phyloP scores from a whole-genome alignment of 495 filamentous ascomycete species.

The Cercophora sp. region DNA sequence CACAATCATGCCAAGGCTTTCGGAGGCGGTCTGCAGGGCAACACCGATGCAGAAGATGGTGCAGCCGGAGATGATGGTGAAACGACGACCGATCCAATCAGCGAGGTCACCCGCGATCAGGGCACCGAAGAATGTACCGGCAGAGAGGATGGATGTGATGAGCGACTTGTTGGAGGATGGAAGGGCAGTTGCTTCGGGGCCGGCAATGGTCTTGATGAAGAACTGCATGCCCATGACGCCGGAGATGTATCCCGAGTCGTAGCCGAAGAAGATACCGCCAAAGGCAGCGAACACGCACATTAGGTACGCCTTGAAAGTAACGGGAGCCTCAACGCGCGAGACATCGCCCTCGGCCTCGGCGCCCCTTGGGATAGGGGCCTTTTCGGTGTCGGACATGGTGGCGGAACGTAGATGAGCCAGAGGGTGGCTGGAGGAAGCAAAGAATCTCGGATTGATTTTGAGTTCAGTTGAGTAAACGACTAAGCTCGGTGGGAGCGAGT shows the following conservation, averaged over 20 bases:
- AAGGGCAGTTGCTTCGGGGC: slow-evolving; percentile 30
- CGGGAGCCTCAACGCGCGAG: slow-evolving; percentile 55
- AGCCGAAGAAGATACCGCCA: slow-evolving; percentile 64
- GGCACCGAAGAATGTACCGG: slow-evolving; percentile 64
- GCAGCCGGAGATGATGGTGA: slow-evolving; percentile 63
- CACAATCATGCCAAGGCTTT: slow-evolving; percentile 36
- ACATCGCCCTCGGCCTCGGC: too few relatives aligned
- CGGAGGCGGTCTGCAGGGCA: slow-evolving; percentile 50
- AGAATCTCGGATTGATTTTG: too few relatives aligned
- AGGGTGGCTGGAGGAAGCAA: too few relatives aligned
- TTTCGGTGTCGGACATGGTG: too few relatives aligned
- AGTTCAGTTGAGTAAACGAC: too few relatives aligned
- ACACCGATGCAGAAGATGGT: slow-evolving; percentile 61
- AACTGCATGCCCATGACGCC: slow-evolving; percentile 55
- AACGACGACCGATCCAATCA: slow-evolving; percentile 63
- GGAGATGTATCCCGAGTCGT: slow-evolving; percentile 61
- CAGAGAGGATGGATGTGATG: slow-evolving; percentile 64
- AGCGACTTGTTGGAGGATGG: slow-evolving; percentile 51
- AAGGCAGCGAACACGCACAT: slow-evolving; percentile 67
- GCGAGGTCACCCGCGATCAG: slow-evolving; percentile 65
- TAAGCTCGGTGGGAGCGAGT: too few relatives aligned
- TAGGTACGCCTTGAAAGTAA: slow-evolving; percentile 60
- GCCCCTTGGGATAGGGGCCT: too few relatives aligned
- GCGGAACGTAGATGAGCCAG: too few relatives aligned
- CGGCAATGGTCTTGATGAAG: slow-evolving; percentile 46